phyloP scores from a whole-genome alignment of 768 basidiomycete species.

The Lactifluus echinatus region DNA sequence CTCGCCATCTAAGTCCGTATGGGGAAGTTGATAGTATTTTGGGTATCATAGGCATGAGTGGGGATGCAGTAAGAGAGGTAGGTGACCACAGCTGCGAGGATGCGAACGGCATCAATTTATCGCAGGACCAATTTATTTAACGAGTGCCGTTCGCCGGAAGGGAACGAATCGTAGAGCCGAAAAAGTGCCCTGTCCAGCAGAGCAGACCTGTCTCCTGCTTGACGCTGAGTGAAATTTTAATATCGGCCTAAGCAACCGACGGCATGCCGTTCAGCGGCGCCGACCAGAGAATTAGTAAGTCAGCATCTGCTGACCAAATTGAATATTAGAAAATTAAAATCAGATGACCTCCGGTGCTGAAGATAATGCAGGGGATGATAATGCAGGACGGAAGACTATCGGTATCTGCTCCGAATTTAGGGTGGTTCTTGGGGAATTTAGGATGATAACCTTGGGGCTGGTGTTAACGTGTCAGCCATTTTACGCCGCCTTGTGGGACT shows the following conservation, averaged over 20 bases:
- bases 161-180: background rate
- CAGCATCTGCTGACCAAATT: no score
- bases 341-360: no score
- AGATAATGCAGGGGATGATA: no score
- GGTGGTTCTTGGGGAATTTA: no score
- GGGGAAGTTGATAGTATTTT: slow-evolving; percentile 20
- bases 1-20: slow-evolving; percentile 46
- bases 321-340: no score
- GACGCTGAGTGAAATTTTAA: background rate
- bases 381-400: no score
- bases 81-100: background rate
- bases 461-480: no score
- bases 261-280: background rate
- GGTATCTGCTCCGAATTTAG: no score
- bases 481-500: no score
- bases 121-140: background rate
- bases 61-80: background rate
- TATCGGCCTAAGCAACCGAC: background rate
- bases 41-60: background rate
- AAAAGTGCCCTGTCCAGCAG: background rate
- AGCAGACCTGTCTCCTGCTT: background rate
- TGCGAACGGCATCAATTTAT: background rate
- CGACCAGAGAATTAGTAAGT: background rate
- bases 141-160: background rate
- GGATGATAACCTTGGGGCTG: no score